Base-by-base conservation (phyloP, 495 filamentous ascomycete genomes). In the Hypoxylon rickii region DNA sequence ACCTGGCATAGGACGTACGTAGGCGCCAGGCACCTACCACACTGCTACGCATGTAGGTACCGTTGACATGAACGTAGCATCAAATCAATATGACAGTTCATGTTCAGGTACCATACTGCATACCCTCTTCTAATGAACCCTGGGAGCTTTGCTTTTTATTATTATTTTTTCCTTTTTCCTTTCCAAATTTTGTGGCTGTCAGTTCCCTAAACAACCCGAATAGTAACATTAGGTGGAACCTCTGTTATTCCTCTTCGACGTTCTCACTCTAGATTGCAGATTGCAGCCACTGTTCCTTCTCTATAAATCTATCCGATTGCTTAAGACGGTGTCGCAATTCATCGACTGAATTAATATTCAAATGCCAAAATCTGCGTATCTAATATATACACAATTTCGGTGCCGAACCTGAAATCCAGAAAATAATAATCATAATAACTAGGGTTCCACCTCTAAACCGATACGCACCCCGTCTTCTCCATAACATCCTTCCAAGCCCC, bases 201-300 rank as follows among this genome's bases (percentile, higher is more conserved):
- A 31, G 38, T 52, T 36, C 43, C 56, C 56, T 59, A 59, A 53
- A 53, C 44, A 16, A 49, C 50, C 56, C 49, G 50, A 52, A 43
- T 18, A 50, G 31, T 7, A 49, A 18, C 50, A 45, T 38, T 21
- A 33, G 15, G 29, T 15, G 26, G 37, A 26, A 24, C 19, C n/a
- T 8, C 7, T 26, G 12, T 4, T 43, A n/a, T n/a, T n/a, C n/a
- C n/a, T n/a, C n/a, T n/a, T n/a, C n/a, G n/a, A n/a, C n/a, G n/a
- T n/a, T n/a, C n/a, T n/a, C n/a, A n/a, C n/a, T n/a, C n/a, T n/a
- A n/a, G n/a, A n/a, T n/a, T n/a, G n/a, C n/a, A n/a, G n/a, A n/a
- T n/a, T n/a, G n/a, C n/a, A n/a, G n/a, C 10, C 24, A 29, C 4
- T 29, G 4, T 10, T 29, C 10, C 24, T 29, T 5, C 24, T 29